These are phyloP conservation scores for Epichloe glyceriae DNA, from an alignment of 2,329 filamentous ascomycete genomes.

Conservation along the genomic window DNA sequence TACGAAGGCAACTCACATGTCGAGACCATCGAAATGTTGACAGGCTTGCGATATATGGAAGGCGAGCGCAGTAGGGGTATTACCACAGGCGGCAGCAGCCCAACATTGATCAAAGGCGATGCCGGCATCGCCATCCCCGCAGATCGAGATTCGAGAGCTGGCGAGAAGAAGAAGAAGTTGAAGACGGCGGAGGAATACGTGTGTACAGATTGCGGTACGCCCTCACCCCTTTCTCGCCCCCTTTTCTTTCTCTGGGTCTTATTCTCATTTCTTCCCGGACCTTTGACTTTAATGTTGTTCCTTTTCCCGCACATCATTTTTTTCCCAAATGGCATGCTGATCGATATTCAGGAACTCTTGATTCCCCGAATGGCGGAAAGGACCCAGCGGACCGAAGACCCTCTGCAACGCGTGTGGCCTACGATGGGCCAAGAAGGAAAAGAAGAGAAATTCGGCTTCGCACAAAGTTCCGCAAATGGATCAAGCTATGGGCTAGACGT, in stretches of 20 bases:
- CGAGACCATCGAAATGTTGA: constrained; percentile 87
- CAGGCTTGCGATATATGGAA: constrained; percentile 74
- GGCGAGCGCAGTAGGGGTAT: constrained; percentile 82
- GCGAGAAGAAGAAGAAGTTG: constrained; percentile 77
- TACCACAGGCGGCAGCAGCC: constrained; percentile 72
- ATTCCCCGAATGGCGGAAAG: constrained; percentile 96
- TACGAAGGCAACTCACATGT: constrained; percentile 66
- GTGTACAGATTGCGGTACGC: constrained; percentile 78
- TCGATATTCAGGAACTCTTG: constrained; percentile 51
- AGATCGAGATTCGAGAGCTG: constrained; percentile 59
- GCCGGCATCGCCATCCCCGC: constrained; percentile 73
- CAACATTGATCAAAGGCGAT: constrained; percentile 71
- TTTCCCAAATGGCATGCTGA: background rate
- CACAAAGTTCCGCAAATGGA: constrained; percentile 12
- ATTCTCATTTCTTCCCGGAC: too few species aligned
- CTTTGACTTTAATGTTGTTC: too few species aligned
- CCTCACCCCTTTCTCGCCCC: background rate
- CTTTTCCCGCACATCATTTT: background rate
- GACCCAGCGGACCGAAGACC: constrained; percentile 84
- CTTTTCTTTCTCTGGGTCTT: background rate
- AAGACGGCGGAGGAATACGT: constrained; percentile 83
- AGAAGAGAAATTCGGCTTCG: constrained; percentile 39
- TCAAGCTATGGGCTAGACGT: constrained; percentile 10
- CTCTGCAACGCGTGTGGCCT: constrained; percentile 88
- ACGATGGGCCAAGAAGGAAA: constrained; percentile 68